Evolutionary conservation across 768 basidiomycete genomes (phyloP), one percentile per base, ranked within the genome.

Genomic region (Obba rivulosa): DNA sequence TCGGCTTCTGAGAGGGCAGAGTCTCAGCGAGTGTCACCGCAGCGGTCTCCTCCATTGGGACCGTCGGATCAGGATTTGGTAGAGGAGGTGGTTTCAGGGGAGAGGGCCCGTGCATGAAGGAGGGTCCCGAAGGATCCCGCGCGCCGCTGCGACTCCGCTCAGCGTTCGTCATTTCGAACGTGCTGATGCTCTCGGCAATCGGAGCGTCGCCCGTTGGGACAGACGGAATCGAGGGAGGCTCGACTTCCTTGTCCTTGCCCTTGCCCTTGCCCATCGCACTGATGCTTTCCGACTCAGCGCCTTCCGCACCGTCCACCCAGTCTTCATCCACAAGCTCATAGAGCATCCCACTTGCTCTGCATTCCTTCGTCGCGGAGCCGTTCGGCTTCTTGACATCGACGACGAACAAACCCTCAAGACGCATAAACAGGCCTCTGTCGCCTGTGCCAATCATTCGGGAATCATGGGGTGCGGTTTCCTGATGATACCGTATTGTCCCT

Each of bases 311-410:
- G 3, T 56, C 79, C 40, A 76, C 80, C 82, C 81, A 91, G 49
- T 85, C 85, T 43, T 74, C 70, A 51, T 90, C 89, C 2, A 79
- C 88, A 25, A 92, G 70, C 63, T 92, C 89, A 53, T 83, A 91
- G 43, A 91, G 63, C 75, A 78, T 78, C 20, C 89, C 89, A 50
- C 77, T 74, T n/a, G 77, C 79, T 52, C 86, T 71, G 41, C 81
- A 81, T 61, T 87, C 83, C 58, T 68, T 73, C 28, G 67, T 74
- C 25, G 62, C 59, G 3, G 58, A 58, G 3, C 78, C 78, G 34
- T 74, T 67, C 20, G 62, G 52, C 31, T 65, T 69, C 5, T 67
- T 56, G 3, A 75, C 67, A 28, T 89, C 84, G 31, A 78, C 79
- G 3, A 85, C 68, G 54, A 80, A 83, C 28, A 92, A 64, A 3